Evolutionary conservation across 2,329 filamentous ascomycete species (phyloP).

Genomic region (Tricladium varicosporioides): DNA sequence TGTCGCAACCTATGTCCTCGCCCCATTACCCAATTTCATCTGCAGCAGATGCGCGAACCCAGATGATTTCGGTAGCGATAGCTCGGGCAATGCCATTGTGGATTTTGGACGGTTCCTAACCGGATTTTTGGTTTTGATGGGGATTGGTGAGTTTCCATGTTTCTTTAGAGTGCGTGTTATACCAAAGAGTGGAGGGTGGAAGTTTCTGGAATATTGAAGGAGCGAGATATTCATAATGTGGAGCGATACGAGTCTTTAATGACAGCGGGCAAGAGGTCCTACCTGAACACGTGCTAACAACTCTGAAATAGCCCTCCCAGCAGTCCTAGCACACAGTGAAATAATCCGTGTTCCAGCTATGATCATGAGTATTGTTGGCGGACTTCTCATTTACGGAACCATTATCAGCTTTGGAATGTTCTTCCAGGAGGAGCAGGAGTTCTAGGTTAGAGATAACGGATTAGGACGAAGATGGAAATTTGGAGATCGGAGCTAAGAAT

Average conservation of each 20-base stretch:
- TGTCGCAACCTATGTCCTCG: slow-evolving; percentile 91
- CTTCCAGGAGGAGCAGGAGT: slow-evolving; percentile 97
- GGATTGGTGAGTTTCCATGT: slow-evolving; percentile 69
- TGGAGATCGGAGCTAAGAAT: neutral
- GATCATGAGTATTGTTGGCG: slow-evolving; percentile 92
- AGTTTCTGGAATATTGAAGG: neutral
- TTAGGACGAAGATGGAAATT: neutral
- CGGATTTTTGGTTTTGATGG: slow-evolving; percentile 95
- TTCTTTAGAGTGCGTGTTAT: neutral
- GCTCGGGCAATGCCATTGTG: slow-evolving; percentile 72
- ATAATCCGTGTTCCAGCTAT: slow-evolving; percentile 83
- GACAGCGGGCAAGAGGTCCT: neutral
- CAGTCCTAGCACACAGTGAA: slow-evolving; percentile 81
- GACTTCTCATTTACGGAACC: slow-evolving; percentile 92
- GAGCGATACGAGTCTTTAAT: too few species aligned
- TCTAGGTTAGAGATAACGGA: slow-evolving; percentile 46
- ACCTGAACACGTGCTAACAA: slow-evolving; percentile 11
- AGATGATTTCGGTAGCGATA: slow-evolving; percentile 87
- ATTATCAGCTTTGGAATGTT: slow-evolving; percentile 99
- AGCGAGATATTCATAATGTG: too few species aligned
- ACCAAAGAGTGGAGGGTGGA: too few species aligned
- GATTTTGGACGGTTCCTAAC: slow-evolving; percentile 94
- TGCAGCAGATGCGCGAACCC: slow-evolving; percentile 83
- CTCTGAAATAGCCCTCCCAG: slow-evolving; percentile 67
- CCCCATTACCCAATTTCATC: slow-evolving; percentile 95